Base-by-base conservation (phyloP, 768 basidiomycete species). In the Leccinellum luteum region DNA sequence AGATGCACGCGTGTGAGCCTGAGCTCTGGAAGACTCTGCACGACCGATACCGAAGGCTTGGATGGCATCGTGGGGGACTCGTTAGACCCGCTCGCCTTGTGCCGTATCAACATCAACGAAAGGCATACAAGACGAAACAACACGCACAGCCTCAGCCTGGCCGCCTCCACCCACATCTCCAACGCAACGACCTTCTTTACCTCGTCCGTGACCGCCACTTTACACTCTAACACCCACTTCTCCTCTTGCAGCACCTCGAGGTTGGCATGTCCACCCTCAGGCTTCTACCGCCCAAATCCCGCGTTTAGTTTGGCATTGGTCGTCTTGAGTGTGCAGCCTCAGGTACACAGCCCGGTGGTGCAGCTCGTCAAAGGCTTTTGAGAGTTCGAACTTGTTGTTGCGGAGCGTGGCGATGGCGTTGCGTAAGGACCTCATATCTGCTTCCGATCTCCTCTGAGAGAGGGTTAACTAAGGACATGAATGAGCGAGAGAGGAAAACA, bases 241-340 rank as follows among this genome's bases (percentile, higher is more conserved):
- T 92, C 87, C 68, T 92, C 91, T 34, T 80, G 76, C 32, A 92
- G 66, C 3, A 92, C 85, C 57, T 90, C 89, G 4, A 89, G 72
- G 61, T 81, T 85, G 8, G 76, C 71, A 19, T 85, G 76, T 1
- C 81, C 75, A 57, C 83, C 84, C 27, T 27, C 27, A 27, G 27
- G 27, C 31, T 81, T 77, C 14, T 89, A 75, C 12, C 76, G 61
- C 8, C 69, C 69, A 17, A 90, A 63, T 63, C 92, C 88, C 0
- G 77, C 65, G 3, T 67, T 77, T 52, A 89, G 70, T 58, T 78
- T 81, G 1, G 79, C 71, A 58, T 91, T 91, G 3, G 76, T 75
- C 6, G 74, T 65, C 66, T 92, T 88, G 0, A 92, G 73, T 0
- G 74, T 76, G 0, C 82, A 81, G 48, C 27, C 27, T 27, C 27